Conservation (phyloP, 805 yeast species). For the Wickerhamomyces sydowiorum region DNA sequence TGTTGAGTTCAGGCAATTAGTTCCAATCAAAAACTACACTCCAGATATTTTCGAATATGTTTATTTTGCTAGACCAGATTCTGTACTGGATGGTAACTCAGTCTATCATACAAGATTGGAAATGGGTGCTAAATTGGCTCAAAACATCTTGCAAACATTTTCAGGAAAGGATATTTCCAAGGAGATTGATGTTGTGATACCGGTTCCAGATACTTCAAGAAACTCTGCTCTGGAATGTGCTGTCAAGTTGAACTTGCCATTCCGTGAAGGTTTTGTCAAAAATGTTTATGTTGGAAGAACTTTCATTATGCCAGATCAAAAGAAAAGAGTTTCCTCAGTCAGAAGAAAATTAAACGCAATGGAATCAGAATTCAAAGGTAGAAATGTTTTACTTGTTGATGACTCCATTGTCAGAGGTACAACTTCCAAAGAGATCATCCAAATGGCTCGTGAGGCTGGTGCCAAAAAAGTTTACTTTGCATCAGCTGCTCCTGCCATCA, state of each 20-base stretch:
- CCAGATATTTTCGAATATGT: slow-evolving; percentile 98
- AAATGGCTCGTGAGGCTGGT: slow-evolving; percentile 99
- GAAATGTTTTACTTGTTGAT: slow-evolving; percentile 86
- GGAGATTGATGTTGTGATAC: slow-evolving; percentile 88
- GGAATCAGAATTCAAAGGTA: slow-evolving; percentile 84
- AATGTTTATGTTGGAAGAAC: slow-evolving; percentile 97
- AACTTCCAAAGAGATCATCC: slow-evolving; percentile 91
- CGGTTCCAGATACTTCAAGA: slow-evolving; percentile 98
- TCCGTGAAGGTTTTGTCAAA: slow-evolving; percentile 95
- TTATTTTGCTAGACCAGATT: slow-evolving; percentile 96
- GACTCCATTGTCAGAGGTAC: slow-evolving; percentile 98
- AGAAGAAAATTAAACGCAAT: slow-evolving; percentile 94
- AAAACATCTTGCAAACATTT: slow-evolving; percentile 46
- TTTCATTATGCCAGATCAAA: slow-evolving; percentile 97
- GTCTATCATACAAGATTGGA: slow-evolving; percentile 88
- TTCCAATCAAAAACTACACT: slow-evolving; percentile 68
- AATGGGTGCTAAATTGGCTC: slow-evolving; percentile 90
- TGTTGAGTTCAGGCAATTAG: slow-evolving; percentile 86
- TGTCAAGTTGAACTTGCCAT: slow-evolving; percentile 70
- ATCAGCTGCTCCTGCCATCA: slow-evolving; percentile 96
- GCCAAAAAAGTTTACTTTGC: slow-evolving; percentile 95
- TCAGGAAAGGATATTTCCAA: slow-evolving; percentile 40
- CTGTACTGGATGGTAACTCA: slow-evolving; percentile 93
- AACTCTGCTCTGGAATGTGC: slow-evolving; percentile 93
- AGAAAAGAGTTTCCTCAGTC: slow-evolving; percentile 88